phyloP scores from a whole-genome alignment of 139 green algal genomes.

The Gonium pectorale region DNA sequence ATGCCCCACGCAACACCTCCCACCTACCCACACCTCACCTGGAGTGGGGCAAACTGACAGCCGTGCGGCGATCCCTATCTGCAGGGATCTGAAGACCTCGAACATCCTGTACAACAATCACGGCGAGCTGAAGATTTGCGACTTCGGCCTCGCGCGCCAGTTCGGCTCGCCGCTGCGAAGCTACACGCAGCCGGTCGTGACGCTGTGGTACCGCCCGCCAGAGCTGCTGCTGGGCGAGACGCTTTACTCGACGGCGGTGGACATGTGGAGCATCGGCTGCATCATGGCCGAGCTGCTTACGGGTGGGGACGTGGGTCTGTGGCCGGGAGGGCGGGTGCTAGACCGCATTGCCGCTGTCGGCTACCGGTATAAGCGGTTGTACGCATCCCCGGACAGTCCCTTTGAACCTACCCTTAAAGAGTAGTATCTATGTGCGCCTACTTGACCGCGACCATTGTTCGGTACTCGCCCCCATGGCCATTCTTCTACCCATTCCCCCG shows the following conservation, averaged over 20 bases:
- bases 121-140: conserved; percentile 97
- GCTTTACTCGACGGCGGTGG: conserved; percentile 87
- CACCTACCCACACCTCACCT: too few relatives aligned
- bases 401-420: too few relatives aligned
- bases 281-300: conserved; percentile 95
- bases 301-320: conserved; percentile 22
- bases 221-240: conserved; percentile 91
- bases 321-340: too few relatives aligned
- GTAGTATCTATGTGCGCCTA: too few relatives aligned
- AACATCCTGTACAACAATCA: conserved; percentile 98
- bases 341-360: too few relatives aligned
- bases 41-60: too few relatives aligned
- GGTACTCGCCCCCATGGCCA: too few relatives aligned
- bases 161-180: conserved; percentile 75
- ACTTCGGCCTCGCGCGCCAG: conserved; percentile 96
- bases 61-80: neutral
- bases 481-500: too few relatives aligned
- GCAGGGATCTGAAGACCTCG: conserved; percentile 93
- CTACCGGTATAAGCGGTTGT: too few relatives aligned
- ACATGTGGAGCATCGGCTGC: conserved; percentile 93
- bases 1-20: too few relatives aligned
- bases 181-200: conserved; percentile 85
- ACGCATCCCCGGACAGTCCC: too few relatives aligned
- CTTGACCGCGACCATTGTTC: too few relatives aligned
- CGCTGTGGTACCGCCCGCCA: conserved; percentile 80